Evolutionary conservation across 2,329 filamentous ascomycete genomes (phyloP), one percentile per base, ranked within the genome.

Genomic region (Fusarium buharicum): DNA sequence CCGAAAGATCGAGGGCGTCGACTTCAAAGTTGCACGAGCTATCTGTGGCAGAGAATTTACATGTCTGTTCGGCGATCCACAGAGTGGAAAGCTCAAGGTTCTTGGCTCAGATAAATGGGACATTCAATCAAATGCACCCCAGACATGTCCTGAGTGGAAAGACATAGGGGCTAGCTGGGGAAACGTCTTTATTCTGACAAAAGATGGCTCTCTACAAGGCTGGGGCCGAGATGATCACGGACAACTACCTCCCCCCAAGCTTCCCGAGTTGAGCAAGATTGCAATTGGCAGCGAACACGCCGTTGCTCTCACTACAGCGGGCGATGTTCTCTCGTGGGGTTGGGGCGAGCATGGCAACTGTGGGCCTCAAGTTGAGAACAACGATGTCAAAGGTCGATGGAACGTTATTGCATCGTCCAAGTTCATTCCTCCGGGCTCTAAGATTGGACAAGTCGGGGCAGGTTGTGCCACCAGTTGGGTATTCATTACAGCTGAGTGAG

Each of bases 321-420:
- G 86, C 2, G 84, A 88, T 46, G 86, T 97, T 1, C 77, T 96
- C 44, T 86, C 91, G 2, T 98, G 94, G 92, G 95, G 95, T 17
- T 99, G 95, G 95, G 93, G 93, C 2, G 94, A 98, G 76, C 95
- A 99, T 77, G 95, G 95, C 2, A 99, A 99, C 74, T 99, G 95
- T 74, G 95, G 95, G 4, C 85, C 86, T 31, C 80, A 84, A 12
- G 85, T 87, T 59, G 78, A 82, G 16, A 79, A 83, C 59, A 87
- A 86, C 45, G 86, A 91, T 75, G 87, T 93, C 40, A 89, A 88
- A 63, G 89, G 84, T 10, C 81, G 81, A 57, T 91, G 84, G 81
- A 93, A 89, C 71, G 77, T 85, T 55, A 84, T 96, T 70, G 82
- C 83, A 18, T 84, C 86, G 40, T 79, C 80, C 48, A 82, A 81